Base-by-base conservation (phyloP, 164 flowering plant genomes). In the Malania oleifera region DNA sequence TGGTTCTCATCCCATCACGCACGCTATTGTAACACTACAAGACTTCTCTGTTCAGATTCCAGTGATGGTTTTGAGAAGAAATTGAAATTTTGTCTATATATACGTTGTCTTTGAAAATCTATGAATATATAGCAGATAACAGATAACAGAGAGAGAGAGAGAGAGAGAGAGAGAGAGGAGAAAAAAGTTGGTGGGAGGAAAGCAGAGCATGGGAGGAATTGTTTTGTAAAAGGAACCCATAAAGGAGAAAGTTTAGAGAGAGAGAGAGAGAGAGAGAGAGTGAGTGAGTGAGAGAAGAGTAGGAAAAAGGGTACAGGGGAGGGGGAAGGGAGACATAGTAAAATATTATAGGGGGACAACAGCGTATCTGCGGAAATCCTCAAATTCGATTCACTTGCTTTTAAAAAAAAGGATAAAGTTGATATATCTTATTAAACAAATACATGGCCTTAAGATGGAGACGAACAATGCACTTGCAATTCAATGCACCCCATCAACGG, bases 361-460 rank as follows among this genome's bases (percentile, higher is more conserved):
- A 67, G 81, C 89, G 82, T 84, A 81, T 87, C 95, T 80, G 45
- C 59, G 64, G 70, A 87, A 78, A 81, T 80, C 95, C 72, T 73
- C 63, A 77, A 84, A 84, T 86, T 86, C 86, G 89, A 82, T 82
- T 83, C 79, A 80, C 72, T 68, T 75, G 77, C 71, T 76, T 80
- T 80, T 82, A 69, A 57, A 80, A 76, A 69, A 57, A 64, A 40
- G 54, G 27, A 65, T 54, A 68, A 54, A 60, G 52, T 56, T 58
- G 68, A 57, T 58, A 62, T 40, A 58, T 59, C 3, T 34, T 60
- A 67, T 57, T 63, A 56, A 53, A 69, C 26, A 67, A 26, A 64
- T 25, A 37, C 10, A 49, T 17, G 43, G 13, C 7, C 54, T 41
- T 7, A 18, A 56, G 25, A 44, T 8, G 12, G n/a, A 57, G 54